These are phyloP conservation scores for Pseudopyricularia cyperi DNA, from an alignment of 2,329 filamentous ascomycete genomes.

Conservation along the genomic window DNA sequence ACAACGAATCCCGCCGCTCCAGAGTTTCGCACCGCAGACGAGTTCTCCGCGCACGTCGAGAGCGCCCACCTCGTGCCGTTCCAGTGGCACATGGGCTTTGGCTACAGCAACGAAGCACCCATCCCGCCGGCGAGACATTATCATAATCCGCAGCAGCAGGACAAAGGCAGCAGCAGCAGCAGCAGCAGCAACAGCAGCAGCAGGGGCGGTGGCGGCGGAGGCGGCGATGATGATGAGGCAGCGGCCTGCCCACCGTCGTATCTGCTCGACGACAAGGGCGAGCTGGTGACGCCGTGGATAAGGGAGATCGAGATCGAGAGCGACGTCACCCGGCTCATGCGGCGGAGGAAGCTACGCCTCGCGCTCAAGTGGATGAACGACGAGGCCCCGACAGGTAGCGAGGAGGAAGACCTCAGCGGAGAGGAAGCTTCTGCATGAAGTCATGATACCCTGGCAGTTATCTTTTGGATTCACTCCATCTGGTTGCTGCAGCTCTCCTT, in stretches of 20 bases:
- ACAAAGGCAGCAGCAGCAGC: neutral
- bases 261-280: slow-evolving; percentile 36
- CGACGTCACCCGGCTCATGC: slow-evolving; percentile 21
- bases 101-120: slow-evolving; percentile 27
- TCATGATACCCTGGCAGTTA: neutral
- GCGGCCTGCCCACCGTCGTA: slow-evolving; percentile 25
- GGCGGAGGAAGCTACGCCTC: neutral
- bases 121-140: neutral
- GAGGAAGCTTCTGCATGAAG: neutral
- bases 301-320: slow-evolving; percentile 37
- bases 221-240: slow-evolving; percentile 8
- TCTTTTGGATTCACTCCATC: no score
- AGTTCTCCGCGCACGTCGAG: slow-evolving; percentile 38
- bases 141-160: no score
- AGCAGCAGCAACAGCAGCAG: slow-evolving; percentile 8
- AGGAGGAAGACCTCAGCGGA: neutral
- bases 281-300: slow-evolving; percentile 46
- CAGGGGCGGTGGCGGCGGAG: no score
- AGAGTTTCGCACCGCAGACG: slow-evolving; percentile 7
- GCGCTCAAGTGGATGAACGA: slow-evolving; percentile 3
- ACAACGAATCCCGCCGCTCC: no score
- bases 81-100: slow-evolving; percentile 48
- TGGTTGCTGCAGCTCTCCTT: no score
- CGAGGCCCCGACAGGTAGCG: slow-evolving; percentile 6
- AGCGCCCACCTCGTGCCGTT: slow-evolving; percentile 37